Evolutionary conservation across 441 rosid genomes (phyloP).

Genomic region (Adansonia grandidieri): DNA sequence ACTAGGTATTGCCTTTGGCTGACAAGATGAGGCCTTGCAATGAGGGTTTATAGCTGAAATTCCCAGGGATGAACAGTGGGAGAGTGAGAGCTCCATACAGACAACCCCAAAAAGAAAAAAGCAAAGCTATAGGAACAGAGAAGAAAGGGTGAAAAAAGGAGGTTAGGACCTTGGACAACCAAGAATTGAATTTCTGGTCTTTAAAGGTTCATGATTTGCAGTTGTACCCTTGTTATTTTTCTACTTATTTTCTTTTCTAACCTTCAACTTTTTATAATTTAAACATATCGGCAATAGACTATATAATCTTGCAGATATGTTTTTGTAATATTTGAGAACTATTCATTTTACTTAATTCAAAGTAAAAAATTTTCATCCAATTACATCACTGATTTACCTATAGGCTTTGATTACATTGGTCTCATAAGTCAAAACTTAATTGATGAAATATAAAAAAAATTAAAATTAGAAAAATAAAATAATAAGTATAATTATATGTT

Average conservation of each 20-base stretch:
- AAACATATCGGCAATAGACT: not conserved
- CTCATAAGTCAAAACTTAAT: no score
- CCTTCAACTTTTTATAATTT: not conserved
- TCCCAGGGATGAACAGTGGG: conserved; percentile 41
- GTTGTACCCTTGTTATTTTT: not conserved
- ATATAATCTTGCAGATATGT: not conserved
- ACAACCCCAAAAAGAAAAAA: not conserved
- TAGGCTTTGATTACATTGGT: no score
- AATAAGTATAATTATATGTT: no score
- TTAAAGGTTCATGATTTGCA: conserved; percentile 9
- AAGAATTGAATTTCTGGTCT: conserved; percentile 13
- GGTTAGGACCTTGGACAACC: not conserved
- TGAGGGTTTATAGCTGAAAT: conserved; percentile 45
- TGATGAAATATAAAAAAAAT: no score
- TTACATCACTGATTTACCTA: no score
- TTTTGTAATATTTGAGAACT: not conserved
- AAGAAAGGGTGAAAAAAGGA: not conserved
- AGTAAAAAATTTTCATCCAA: no score
- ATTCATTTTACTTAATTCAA: no score
- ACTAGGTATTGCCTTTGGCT: conserved; percentile 32
- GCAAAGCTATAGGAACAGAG: not conserved
- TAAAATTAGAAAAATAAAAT: no score
- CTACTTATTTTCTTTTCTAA: not conserved
- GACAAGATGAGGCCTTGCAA: conserved; percentile 40
- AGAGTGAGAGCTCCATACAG: conserved; percentile 64